Evolutionary conservation across 768 basidiomycete genomes (phyloP).

Genomic region (Mycena pura): DNA sequence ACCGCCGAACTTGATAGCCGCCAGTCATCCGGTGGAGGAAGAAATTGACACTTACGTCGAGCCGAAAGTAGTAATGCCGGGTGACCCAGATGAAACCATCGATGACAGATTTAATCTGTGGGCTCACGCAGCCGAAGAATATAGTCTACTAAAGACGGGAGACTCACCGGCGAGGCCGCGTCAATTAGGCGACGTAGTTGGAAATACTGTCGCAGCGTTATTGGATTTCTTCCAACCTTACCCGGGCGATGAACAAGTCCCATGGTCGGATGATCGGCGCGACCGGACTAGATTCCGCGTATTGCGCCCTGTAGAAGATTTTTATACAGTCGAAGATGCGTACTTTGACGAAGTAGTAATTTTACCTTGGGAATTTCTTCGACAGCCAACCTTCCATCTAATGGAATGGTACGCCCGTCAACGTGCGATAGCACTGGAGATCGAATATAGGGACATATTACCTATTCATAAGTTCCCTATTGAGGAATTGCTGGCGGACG

Average conservation of each 20-base stretch:
- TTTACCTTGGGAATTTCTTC: neutral
- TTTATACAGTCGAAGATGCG: neutral
- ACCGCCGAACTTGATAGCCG: no score
- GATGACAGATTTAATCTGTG: neutral
- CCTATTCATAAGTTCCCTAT: no score
- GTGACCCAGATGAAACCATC: no score
- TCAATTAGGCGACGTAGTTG: neutral
- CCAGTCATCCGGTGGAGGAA: no score
- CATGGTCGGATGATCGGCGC: neutral
- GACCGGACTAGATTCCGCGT: neutral
- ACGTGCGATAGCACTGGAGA: neutral
- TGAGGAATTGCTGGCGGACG: no score
- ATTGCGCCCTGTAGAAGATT: neutral
- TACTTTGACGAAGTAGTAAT: neutral
- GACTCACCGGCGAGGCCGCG: neutral
- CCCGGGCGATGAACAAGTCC: neutral
- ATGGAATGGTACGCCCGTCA: neutral
- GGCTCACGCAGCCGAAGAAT: neutral
- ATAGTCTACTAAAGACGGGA: no score
- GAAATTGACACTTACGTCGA: no score
- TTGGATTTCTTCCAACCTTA: slow-evolving; percentile 1
- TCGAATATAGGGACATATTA: neutral
- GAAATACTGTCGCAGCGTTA: neutral
- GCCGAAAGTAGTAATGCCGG: no score
- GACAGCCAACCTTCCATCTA: neutral